Base-by-base conservation (phyloP, 495 filamentous ascomycete species). In the Gamarada debralockiae region DNA sequence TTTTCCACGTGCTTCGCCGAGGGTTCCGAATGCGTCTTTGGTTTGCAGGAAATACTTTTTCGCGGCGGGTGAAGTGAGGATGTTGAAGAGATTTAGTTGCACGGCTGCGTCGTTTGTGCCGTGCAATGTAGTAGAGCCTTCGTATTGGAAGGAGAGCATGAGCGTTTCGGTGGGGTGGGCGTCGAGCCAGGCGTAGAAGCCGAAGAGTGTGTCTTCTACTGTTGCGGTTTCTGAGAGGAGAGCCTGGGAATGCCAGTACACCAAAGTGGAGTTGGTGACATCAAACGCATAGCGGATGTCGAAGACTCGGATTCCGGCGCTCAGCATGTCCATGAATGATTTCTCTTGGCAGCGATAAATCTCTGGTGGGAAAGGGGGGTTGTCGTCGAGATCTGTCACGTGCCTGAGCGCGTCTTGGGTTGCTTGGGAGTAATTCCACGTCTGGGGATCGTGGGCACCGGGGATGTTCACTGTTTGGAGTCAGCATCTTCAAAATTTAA, bases 381-480 rank as follows among this genome's bases (percentile, higher is more conserved):
- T 62, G 17, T 67, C 66, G 36, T 71, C 70, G 41, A 71, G 62
- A 10, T 62, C 58, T 22, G 70, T 71, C n/a, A 76, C 65, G 6
- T 63, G 57, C 0, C 48, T 25, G 3, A 78, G 59, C 1, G 63
- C 42, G 44, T 72, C 62, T 48, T 74, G 70, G 2, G 73, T 75
- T 1, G 66, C 66, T 25, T 64, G 65, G 10, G 60, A 69, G 49
- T 79, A 81, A 59, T 79, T 79, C 77, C 78, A 80, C 3, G 76
- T 80, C 17, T 73, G 71, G 10, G 72, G 66, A 55, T 81, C 78
- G 61, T 81, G 78, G 5, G 71, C 70, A 0, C 78, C 77, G 18
- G 78, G 78, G 36, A 80, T 73, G 55, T 74, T 78, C 55, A 57
- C 27, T 29, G 27, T 29, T 5, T 29, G 27, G 10, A 29, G 10